Conservation (phyloP, 805 yeast species). For the Kodamaea laetipori region DNA sequence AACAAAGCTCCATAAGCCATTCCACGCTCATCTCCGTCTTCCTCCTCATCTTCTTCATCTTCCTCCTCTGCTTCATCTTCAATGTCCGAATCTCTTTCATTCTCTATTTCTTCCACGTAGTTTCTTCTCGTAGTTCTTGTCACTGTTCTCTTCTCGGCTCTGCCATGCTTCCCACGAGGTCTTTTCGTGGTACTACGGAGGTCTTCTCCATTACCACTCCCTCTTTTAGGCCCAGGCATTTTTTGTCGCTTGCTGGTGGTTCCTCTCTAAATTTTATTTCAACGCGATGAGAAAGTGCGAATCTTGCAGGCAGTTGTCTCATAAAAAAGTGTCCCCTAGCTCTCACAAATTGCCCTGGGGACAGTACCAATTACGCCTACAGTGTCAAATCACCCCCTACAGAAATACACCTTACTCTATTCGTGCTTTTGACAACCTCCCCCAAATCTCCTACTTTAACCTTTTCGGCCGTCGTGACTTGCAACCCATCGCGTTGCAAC, state of each 20-base stretch:
- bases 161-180: conserved; percentile 47
- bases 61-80: conserved; percentile 5
- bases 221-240: background rate
- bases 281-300: background rate
- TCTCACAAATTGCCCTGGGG: too few species aligned
- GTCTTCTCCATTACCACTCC: background rate
- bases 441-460: too few species aligned
- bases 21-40: conserved; percentile 28
- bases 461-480: too few species aligned
- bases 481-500: too few species aligned
- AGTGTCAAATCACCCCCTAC: too few species aligned
- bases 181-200: conserved; percentile 4
- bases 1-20: conserved; percentile 68
- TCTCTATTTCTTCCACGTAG: conserved; percentile 19
- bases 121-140: conserved; percentile 54
- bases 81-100: conserved; percentile 17
- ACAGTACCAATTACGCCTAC: too few species aligned
- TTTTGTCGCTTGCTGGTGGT: background rate
- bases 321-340: too few species aligned
- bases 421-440: too few species aligned
- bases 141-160: conserved; percentile 61
- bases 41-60: conserved; percentile 21
- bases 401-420: too few species aligned
- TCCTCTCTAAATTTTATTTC: background rate
- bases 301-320: background rate